Percentiles rank a stretch among this genome's conserved stretches.
These are phyloP conservation scores for Clavulina sp. DNA, from an alignment of 768 basidiomycete species.

Conservation along the genomic window DNA sequence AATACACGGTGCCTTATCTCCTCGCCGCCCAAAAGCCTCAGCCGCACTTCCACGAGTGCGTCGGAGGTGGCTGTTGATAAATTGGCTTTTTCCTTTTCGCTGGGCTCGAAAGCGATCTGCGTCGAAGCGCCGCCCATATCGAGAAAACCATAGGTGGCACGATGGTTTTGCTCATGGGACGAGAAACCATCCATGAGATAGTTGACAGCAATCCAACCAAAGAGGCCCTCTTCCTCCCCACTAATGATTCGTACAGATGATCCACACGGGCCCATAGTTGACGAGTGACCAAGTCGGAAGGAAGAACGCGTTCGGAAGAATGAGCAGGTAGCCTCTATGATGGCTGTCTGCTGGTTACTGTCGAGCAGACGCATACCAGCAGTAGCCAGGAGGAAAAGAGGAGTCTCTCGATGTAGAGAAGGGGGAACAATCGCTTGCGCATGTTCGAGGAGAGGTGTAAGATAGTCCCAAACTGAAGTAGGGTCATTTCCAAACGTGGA, in stretches of 20 bases:
- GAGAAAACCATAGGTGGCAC: slow-evolving; percentile 88
- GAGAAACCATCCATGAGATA: slow-evolving; percentile 95
- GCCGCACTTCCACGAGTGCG: slow-evolving; percentile 59
- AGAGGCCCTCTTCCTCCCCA: slow-evolving; percentile 94
- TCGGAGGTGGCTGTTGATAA: slow-evolving; percentile 27
- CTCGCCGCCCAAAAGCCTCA: slow-evolving; percentile 67
- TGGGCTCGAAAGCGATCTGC: slow-evolving; percentile 94
- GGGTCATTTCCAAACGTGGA: slow-evolving; percentile 63
- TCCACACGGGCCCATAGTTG: slow-evolving; percentile 67
- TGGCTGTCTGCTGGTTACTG: slow-evolving; percentile 43
- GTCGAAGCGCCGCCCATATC: slow-evolving; percentile 99
- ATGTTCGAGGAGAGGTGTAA: slow-evolving; percentile 68
- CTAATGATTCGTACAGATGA: slow-evolving; percentile 86
- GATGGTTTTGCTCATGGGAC: slow-evolving; percentile 25
- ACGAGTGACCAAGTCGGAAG: slow-evolving; percentile 57
- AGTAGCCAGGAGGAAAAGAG: slow-evolving; percentile 86
- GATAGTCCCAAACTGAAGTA: slow-evolving; percentile 51
- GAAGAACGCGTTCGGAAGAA: slow-evolving; percentile 58
- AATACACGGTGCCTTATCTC: slow-evolving; percentile 87
- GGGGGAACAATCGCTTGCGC: slow-evolving; percentile 74
- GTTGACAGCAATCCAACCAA: slow-evolving; percentile 98
- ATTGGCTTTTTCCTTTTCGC: slow-evolving; percentile 28
- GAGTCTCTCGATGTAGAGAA: slow-evolving; percentile 66
- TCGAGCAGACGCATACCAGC: slow-evolving; percentile 90
- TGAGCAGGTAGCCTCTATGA: slow-evolving; percentile 61